phyloP scores from a whole-genome alignment of 139 green algal species.

The Chlamydomonas sphaeroides region DNA sequence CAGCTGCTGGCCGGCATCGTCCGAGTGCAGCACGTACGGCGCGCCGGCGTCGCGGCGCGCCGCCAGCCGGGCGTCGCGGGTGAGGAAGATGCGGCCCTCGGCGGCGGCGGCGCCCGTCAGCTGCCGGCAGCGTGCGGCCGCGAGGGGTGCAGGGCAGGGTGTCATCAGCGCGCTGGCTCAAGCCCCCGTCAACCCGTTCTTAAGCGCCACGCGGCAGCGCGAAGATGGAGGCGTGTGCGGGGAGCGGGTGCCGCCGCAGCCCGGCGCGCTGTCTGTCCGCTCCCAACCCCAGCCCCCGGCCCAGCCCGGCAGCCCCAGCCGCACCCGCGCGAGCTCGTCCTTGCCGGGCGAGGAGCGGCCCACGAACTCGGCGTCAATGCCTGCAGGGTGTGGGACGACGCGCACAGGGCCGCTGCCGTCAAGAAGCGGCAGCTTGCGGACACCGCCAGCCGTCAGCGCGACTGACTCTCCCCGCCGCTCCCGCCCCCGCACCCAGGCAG shows the following conservation, averaged over 20 bases:
- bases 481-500: constrained; percentile 60
- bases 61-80: constrained; percentile 58
- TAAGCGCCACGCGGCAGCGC: too few relatives aligned
- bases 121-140: background rate
- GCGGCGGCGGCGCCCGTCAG: constrained; percentile 21
- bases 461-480: too few relatives aligned
- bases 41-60: constrained; percentile 44
- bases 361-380: constrained; percentile 59
- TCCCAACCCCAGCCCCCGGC: too few relatives aligned
- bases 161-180: background rate
- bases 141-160: background rate
- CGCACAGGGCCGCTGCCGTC: too few relatives aligned
- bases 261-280: too few relatives aligned
- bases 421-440: too few relatives aligned
- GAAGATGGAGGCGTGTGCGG: too few relatives aligned
- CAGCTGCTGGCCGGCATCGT: constrained; percentile 59
- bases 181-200: too few relatives aligned
- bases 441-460: too few relatives aligned
- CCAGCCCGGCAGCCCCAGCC: too few relatives aligned
- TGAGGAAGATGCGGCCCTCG: constrained; percentile 65
- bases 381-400: too few relatives aligned
- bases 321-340: constrained; percentile 1
- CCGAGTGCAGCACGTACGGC: constrained; percentile 50
- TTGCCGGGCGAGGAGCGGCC: constrained; percentile 11
- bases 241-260: too few relatives aligned